Conservation (phyloP, 2,329 filamentous ascomycete species). For the Fusarium veterinarium region DNA sequence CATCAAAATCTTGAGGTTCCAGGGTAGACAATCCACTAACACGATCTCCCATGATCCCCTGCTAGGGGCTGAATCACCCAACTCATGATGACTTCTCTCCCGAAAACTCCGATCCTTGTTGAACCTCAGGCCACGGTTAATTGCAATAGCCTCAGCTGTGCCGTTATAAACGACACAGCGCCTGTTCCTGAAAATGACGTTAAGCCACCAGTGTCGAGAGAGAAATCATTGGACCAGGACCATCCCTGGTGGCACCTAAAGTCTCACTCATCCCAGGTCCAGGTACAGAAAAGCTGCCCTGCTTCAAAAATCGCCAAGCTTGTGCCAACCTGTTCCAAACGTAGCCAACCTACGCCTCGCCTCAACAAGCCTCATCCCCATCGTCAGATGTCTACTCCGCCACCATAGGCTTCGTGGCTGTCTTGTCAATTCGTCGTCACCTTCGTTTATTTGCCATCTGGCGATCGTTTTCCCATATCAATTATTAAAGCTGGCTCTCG, state of each 20-base stretch:
- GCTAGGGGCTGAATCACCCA: constrained; percentile 20
- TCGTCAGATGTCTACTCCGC: constrained; percentile 46
- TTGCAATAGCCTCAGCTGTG: constrained; percentile 3
- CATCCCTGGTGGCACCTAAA: constrained; percentile 30
- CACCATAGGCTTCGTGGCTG: constrained; percentile 45
- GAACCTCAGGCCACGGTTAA: constrained; percentile 18
- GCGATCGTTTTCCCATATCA: constrained; percentile 12
- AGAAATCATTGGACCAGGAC: constrained; percentile 33
- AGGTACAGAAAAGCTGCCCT: constrained; percentile 41
- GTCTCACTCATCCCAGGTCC: constrained; percentile 33
- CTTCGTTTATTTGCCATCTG: constrained; percentile 33
- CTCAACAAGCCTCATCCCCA: constrained; percentile 46
- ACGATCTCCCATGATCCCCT: constrained; percentile 21
- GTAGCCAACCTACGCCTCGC: constrained; percentile 27
- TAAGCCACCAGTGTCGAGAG: constrained; percentile 16
- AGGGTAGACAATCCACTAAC: constrained; percentile 9
- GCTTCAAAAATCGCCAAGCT: constrained; percentile 29
- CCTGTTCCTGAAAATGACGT: constrained; percentile 17
- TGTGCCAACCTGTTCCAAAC: constrained; percentile 19
- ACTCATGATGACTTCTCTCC: constrained; percentile 29
- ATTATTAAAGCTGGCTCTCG: constrained; percentile 20
- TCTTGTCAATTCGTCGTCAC: constrained; percentile 40
- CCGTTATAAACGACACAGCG: constrained; percentile 16
- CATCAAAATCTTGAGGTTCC: neutral
- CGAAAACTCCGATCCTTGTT: constrained; percentile 14